Percentiles rank a stretch among this genome's conserved stretches.
Conservation (phyloP, 768 basidiomycete genomes). For the Mycena polygramma region DNA sequence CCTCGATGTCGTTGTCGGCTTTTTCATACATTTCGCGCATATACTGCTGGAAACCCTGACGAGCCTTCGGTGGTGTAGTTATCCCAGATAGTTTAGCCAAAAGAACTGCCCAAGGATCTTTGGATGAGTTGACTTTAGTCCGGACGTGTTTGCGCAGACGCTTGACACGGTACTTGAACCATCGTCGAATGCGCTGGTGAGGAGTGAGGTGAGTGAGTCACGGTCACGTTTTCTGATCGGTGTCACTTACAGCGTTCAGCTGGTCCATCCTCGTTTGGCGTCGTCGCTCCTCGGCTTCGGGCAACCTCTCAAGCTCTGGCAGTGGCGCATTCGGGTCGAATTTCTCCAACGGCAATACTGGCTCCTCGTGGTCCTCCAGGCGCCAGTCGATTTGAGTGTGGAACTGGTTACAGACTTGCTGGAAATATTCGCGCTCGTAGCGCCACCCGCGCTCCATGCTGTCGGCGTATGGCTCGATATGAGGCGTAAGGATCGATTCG, state of each 20-base stretch:
- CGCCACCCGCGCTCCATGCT: background rate
- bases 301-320: conserved; percentile 1
- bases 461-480: background rate
- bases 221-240: background rate
- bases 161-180: conserved; percentile 5
- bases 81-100: conserved; percentile 1
- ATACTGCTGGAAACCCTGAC: conserved; percentile 4
- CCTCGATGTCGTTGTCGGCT: background rate
- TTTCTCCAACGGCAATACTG: background rate
- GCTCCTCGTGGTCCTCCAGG: background rate
- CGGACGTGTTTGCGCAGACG: background rate
- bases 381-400: background rate
- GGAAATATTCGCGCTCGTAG: background rate
- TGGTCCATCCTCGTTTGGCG: background rate
- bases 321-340: background rate
- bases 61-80: background rate
- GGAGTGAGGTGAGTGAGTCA: background rate
- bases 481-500: no score
- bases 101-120: background rate
- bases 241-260: conserved; percentile 5
- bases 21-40: background rate
- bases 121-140: background rate
- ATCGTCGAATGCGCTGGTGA: conserved; percentile 1
- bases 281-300: background rate
- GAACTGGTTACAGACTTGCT: background rate